These are phyloP conservation scores for Penicillium paneum DNA, from an alignment of 2,329 filamentous ascomycete genomes.

Conservation along the genomic window DNA sequence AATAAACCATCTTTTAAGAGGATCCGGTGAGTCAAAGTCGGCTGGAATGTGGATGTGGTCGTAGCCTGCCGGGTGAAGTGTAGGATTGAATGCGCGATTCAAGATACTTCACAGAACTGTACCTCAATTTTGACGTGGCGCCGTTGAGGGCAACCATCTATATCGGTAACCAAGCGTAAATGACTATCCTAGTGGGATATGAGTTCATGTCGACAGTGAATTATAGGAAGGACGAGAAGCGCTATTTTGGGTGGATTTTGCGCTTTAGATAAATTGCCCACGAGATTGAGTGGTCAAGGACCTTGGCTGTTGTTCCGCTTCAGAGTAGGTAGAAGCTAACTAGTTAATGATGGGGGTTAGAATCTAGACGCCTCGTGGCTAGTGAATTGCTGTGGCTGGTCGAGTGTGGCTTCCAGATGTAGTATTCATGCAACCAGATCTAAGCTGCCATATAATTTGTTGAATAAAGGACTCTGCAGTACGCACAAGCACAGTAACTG, in stretches of 20 bases:
- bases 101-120: slow-evolving; percentile 12
- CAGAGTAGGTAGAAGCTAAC: too few species aligned
- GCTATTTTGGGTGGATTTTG: neutral
- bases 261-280: neutral
- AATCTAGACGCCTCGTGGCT: too few species aligned
- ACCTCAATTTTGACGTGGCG: slow-evolving; percentile 19
- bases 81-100: slow-evolving; percentile 13
- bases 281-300: neutral
- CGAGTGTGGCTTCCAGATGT: too few species aligned
- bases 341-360: too few species aligned
- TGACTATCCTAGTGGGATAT: slow-evolving; percentile 10
- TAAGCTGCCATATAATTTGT: too few species aligned
- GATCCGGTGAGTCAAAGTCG: slow-evolving; percentile 16
- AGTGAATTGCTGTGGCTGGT: too few species aligned
- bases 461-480: too few species aligned
- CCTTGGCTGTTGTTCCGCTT: neutral
- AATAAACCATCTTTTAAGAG: slow-evolving; percentile 22
- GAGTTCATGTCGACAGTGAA: neutral
- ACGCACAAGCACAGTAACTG: too few species aligned
- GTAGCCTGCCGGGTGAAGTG: slow-evolving; percentile 14
- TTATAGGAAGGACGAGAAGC: neutral
- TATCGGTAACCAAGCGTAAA: slow-evolving; percentile 21
- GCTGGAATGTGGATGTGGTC: slow-evolving; percentile 22
- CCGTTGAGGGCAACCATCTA: slow-evolving; percentile 16
- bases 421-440: too few species aligned